phyloP scores from a whole-genome alignment of 106 monocot genomes.

The Vanilla planifolia region DNA sequence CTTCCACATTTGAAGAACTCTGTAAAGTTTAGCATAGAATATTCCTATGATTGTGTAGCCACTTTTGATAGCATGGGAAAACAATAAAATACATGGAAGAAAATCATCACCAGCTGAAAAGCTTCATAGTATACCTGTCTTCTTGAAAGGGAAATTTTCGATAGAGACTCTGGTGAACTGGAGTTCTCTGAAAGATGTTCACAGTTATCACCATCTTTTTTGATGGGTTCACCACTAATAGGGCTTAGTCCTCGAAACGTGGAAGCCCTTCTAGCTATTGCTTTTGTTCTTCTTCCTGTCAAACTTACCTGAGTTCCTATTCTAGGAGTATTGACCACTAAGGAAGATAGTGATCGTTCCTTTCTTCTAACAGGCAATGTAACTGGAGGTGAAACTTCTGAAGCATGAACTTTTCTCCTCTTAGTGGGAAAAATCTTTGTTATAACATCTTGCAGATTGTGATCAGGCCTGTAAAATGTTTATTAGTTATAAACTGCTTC shows the following conservation, averaged over 20 bases:
- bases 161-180: conserved; percentile 29
- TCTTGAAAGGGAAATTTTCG: conserved; percentile 33
- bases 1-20: conserved; percentile 39
- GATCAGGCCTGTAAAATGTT: conserved; percentile 98
- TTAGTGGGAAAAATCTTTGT: conserved; percentile 83
- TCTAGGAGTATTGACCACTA: conserved; percentile 76
- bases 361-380: conserved; percentile 74
- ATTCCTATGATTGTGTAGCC: neutral
- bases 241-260: conserved; percentile 28
- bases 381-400: conserved; percentile 47
- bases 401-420: conserved; percentile 49
- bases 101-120: neutral
- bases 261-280: conserved; percentile 39
- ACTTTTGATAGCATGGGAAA: neutral
- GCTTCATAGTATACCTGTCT: conserved; percentile 52
- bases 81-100: neutral
- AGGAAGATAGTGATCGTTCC: conserved; percentile 87
- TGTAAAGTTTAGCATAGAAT: conserved; percentile 17
- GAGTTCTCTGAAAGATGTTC: conserved; percentile 32
- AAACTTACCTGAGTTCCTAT: conserved; percentile 44
- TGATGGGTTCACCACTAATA: conserved; percentile 22
- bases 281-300: conserved; percentile 80
- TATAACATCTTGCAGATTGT: conserved; percentile 83
- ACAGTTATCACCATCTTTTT: conserved; percentile 33
- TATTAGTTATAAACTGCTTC: too few relatives aligned